These are phyloP conservation scores for Setaria viridis DNA, from an alignment of 202 grass and related monocot species.

Conservation along the genomic window DNA sequence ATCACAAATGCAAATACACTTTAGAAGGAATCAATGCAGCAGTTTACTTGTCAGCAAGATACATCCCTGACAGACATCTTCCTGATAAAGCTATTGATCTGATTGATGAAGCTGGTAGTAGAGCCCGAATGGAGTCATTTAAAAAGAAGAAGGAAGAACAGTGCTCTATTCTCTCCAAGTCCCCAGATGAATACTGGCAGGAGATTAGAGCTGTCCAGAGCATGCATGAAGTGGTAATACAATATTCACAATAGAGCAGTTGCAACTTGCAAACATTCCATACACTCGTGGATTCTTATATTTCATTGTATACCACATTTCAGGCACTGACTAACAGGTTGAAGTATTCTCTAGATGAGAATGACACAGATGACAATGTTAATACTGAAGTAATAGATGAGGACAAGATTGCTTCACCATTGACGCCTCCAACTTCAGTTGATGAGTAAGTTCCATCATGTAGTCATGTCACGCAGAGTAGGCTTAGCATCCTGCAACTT, in stretches of 20 bases:
- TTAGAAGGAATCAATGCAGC: constrained; percentile 82
- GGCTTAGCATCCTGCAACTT: constrained; percentile 16
- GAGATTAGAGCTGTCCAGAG: constrained; percentile 90
- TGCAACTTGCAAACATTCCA: constrained; percentile 28
- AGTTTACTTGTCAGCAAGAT: constrained; percentile 92
- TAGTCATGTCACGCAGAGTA: constrained; percentile 41
- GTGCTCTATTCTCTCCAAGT: constrained; percentile 76
- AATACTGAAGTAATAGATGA: constrained; percentile 46
- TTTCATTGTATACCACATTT: constrained; percentile 30
- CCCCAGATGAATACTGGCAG: constrained; percentile 91
- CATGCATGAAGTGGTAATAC: constrained; percentile 86
- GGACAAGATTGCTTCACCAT: constrained; percentile 40
- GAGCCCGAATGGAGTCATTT: constrained; percentile 81
- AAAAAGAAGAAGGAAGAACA: constrained; percentile 87
- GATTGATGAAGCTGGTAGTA: constrained; percentile 97
- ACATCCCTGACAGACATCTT: constrained; percentile 88
- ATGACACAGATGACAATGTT: constrained; percentile 48
- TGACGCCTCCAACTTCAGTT: constrained; percentile 32
- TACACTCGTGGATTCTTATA: constrained; percentile 46
- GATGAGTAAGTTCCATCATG: constrained; percentile 63
- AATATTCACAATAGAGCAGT: constrained; percentile 31
- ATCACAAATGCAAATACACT: constrained; percentile 78
- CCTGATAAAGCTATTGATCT: constrained; percentile 99
- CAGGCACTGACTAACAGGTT: constrained; percentile 77
- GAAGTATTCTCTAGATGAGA: constrained; percentile 81